Conservation (phyloP, 2,329 filamentous ascomycete genomes). For the Trichoderma sp. region DNA sequence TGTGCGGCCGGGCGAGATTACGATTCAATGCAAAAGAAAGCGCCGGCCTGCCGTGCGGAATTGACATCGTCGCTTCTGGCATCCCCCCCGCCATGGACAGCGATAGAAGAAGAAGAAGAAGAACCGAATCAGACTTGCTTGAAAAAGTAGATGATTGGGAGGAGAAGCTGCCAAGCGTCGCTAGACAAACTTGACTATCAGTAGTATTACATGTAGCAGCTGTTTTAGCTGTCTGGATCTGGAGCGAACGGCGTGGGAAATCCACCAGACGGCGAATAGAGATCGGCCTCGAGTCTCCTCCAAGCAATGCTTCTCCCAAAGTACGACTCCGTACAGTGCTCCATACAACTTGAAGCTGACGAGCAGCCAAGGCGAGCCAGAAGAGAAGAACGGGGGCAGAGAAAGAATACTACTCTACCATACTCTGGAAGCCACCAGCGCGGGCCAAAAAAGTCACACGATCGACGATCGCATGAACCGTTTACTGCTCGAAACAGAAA, state of each 20-base stretch:
- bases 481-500: slow-evolving; percentile 25
- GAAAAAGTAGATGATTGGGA: slow-evolving; percentile 17
- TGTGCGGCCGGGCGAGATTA: slow-evolving; percentile 16
- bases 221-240: no score
- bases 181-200: no score
- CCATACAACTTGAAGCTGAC: no score
- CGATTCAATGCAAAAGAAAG: slow-evolving; percentile 15
- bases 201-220: no score
- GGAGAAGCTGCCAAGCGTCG: neutral
- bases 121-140: neutral
- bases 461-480: slow-evolving; percentile 27
- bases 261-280: neutral
- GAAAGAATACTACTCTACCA: neutral
- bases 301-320: no score
- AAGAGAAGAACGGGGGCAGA: neutral
- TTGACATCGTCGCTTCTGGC: slow-evolving; percentile 4
- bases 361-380: neutral
- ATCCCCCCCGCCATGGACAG: neutral
- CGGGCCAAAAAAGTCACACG: slow-evolving; percentile 21
- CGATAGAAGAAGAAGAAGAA: no score
- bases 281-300: neutral
- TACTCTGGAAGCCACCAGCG: neutral
- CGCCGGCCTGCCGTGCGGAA: neutral
- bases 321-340: no score
- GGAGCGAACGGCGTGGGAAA: no score